Evolutionary conservation across 2,329 filamentous ascomycete species (phyloP), one percentile per base, ranked within the genome.

Genomic region (Botrytis elliptica): DNA sequence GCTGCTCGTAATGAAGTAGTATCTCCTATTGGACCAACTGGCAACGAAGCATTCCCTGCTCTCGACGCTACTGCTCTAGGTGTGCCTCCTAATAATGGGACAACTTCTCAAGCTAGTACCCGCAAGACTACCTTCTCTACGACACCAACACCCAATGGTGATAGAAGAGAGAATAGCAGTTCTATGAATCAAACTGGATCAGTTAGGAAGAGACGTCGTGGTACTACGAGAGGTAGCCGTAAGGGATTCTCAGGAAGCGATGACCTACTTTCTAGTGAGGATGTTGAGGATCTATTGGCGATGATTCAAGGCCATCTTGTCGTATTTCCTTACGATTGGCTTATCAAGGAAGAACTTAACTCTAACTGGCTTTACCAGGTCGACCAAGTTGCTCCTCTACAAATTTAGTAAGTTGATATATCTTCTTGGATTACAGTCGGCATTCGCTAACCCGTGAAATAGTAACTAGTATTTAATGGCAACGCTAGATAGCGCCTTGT

Each of bases 281-380:
- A 97, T 77, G 93, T 94, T 1, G 95, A 97, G 81, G 92, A 93
- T 78, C 83, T 98, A 77, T 85, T 98, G 77, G 88, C 89, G 76
- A 84, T 96, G 84, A 88, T 96, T 40, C 95, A 98, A 82, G 96
- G 96, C 1, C 91, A 95, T 81, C 83, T 99, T 70, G 95, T 99
- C 40, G 85, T 93, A 76, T 99, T 97, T 86, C 96, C 96, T 9
- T 97, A 98, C 83, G 94, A 99, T 80, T 99, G 97, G 94, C 88
- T 97, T 71, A 89, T 92, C 78, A 92, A 91, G 73, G 96, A 98
- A 84, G 96, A 98, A 85, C 90, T 91, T 80, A 95, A 94, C 77
- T 93, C 94, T 73, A 97, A 98, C 81, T 99, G 96, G 96, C 88
- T 98, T 76, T 98, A 97, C 84, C 94, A 95, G 81, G 93, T 98